These are phyloP conservation scores for Friedmanniomyces simplex DNA, from an alignment of 495 filamentous ascomycete species.

Conservation along the genomic window DNA sequence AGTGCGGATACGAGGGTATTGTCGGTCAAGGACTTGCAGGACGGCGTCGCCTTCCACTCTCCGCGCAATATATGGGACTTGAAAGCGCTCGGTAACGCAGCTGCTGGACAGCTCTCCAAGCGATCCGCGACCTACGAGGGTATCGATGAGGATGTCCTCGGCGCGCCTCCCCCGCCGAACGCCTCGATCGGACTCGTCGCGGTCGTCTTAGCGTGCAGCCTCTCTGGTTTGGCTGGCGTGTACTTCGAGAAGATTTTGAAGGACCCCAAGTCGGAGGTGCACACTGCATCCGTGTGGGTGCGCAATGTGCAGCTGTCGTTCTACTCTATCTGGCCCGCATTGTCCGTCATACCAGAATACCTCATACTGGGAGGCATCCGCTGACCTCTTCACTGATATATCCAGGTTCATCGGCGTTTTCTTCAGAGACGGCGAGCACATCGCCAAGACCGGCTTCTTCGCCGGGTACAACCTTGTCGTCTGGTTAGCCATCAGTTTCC, in stretches of 20 bases:
- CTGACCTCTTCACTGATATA: too few relatives aligned
- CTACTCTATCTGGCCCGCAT: conserved; percentile 70
- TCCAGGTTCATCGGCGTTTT: conserved; percentile 64
- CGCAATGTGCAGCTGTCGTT: conserved; percentile 89
- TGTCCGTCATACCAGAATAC: conserved; percentile 30
- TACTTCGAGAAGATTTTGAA: conserved; percentile 95
- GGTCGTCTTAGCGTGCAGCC: conserved; percentile 60
- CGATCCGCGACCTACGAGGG: conserved; percentile 96
- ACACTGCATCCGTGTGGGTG: conserved; percentile 65
- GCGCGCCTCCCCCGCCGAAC: conserved; percentile 57
- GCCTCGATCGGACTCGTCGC: conserved; percentile 65
- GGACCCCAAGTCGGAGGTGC: conserved; percentile 49
- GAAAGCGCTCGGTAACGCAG: conserved; percentile 38
- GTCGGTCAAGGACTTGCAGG: conserved; percentile 27
- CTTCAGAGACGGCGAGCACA: conserved; percentile 73
- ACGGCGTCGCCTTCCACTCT: conserved; percentile 47
- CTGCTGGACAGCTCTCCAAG: conserved; percentile 41
- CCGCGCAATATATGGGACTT: conserved; percentile 61
- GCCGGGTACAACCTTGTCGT: conserved; percentile 87
- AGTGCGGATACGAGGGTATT: conserved; percentile 15
- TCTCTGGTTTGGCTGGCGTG: conserved; percentile 76
- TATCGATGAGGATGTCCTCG: conserved; percentile 64
- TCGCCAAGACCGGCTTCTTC: conserved; percentile 78
- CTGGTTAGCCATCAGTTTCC: conserved; percentile 72
- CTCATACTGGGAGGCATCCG: too few relatives aligned